These are phyloP conservation scores for Eucalyptus guilfoylei DNA, from an alignment of 345 rosid species.

Conservation along the genomic window DNA sequence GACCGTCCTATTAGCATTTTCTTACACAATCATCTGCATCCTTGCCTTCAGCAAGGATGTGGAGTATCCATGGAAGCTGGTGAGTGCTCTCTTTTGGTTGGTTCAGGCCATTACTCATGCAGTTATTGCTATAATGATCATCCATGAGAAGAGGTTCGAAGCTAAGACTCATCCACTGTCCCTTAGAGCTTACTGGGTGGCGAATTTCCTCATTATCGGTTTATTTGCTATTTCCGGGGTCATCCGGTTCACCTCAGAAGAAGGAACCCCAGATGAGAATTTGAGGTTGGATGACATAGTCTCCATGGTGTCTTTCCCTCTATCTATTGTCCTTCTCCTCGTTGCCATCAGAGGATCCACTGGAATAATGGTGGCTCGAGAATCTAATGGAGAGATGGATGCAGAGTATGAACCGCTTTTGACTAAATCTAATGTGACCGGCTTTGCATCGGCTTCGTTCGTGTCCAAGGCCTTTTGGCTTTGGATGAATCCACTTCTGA, in stretches of 20 bases:
- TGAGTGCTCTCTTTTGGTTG: constrained; percentile 51
- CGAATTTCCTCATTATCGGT: constrained; percentile 19
- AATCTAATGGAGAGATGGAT: constrained; percentile 9
- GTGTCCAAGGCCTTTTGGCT: constrained; percentile 69
- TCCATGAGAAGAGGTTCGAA: constrained; percentile 63
- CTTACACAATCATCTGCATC: constrained; percentile 33
- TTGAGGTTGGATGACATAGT: constrained; percentile 47
- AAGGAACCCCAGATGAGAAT: constrained; percentile 1
- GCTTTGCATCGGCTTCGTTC: constrained; percentile 62
- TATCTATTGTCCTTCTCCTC: constrained; percentile 36
- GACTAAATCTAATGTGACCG: constrained; percentile 32
- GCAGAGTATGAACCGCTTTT: constrained; percentile 19
- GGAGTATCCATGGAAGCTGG: constrained; percentile 20
- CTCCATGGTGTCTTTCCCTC: constrained; percentile 35
- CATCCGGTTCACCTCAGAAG: constrained; percentile 23
- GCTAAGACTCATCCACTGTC: constrained; percentile 48
- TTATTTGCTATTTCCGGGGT: constrained; percentile 52
- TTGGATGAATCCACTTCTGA: constrained; percentile 85
- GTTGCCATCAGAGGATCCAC: constrained; percentile 64
- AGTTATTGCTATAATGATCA: constrained; percentile 41
- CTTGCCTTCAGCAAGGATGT: constrained; percentile 23
- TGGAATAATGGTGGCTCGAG: constrained; percentile 25
- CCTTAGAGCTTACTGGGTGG: constrained; percentile 58
- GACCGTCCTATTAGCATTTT: constrained; percentile 30
- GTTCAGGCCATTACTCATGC: constrained; percentile 64